Conservation (phyloP, 371 early-diverging fungal genomes). For the Mortierella polycephala region DNA sequence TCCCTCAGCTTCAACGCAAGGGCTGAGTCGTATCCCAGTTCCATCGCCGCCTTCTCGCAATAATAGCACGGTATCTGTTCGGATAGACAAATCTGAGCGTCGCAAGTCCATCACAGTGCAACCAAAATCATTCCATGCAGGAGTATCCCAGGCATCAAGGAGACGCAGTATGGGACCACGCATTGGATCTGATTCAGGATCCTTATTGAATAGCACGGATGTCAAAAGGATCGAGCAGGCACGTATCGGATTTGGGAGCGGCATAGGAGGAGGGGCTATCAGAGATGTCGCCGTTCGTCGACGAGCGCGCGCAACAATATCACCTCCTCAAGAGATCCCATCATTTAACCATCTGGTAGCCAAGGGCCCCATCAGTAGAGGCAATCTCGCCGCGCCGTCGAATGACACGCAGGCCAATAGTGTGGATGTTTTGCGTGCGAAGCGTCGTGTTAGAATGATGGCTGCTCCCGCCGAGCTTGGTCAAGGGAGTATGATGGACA, state of each 20-base stretch:
- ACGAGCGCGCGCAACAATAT: conserved; percentile 2
- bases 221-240: background rate
- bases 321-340: conserved; percentile 4
- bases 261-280: conserved; percentile 7
- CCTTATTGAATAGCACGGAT: background rate
- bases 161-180: background rate
- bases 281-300: conserved; percentile 3
- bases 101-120: background rate
- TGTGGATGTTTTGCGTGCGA: background rate
- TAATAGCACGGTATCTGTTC: background rate
- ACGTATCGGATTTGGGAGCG: background rate
- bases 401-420: background rate
- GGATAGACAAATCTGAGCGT: background rate
- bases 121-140: too few relatives aligned
- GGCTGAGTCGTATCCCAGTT: conserved; percentile 7
- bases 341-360: background rate
- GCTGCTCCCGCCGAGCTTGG: background rate
- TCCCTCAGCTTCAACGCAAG: background rate
- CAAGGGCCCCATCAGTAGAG: too few relatives aligned
- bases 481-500: background rate
- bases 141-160: background rate
- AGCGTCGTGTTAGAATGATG: conserved; percentile 13
- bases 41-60: conserved; percentile 3
- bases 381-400: too few relatives aligned
- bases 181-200: background rate